Evolutionary conservation across 2,329 filamentous ascomycete species (phyloP).

Genomic region (Fusarium lateritium): DNA sequence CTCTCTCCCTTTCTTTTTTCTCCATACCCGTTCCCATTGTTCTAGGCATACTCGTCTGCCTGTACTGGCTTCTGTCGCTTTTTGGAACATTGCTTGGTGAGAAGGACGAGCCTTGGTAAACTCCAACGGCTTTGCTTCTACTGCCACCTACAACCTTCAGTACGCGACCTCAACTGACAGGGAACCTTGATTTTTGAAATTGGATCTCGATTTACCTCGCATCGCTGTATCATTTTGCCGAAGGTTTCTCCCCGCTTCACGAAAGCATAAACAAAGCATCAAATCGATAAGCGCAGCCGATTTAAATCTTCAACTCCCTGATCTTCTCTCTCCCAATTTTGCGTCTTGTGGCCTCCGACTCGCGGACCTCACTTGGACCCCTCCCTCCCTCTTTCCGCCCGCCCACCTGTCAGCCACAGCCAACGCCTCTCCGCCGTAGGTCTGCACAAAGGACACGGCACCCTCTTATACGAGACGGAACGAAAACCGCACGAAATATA

Average conservation of each 20-base stretch:
- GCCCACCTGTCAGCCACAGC: slow-evolving; percentile 30
- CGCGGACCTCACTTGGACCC: slow-evolving; percentile 30
- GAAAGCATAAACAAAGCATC: slow-evolving; percentile 1
- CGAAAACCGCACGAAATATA: slow-evolving; percentile 20
- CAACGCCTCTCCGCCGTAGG: slow-evolving; percentile 19
- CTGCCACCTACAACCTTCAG: background rate
- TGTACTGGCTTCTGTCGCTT: slow-evolving; percentile 2
- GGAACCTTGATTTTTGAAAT: slow-evolving; percentile 9
- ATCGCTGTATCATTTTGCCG: slow-evolving; percentile 26
- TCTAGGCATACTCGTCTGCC: background rate
- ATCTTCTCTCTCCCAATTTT: slow-evolving; percentile 21
- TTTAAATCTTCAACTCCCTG: slow-evolving; percentile 10
- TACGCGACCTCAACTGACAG: slow-evolving; percentile 23
- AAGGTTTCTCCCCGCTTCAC: slow-evolving; percentile 3
- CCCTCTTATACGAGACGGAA: slow-evolving; percentile 27
- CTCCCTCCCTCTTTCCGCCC: slow-evolving; percentile 28
- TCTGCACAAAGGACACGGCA: slow-evolving; percentile 27
- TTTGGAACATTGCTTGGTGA: slow-evolving; percentile 20
- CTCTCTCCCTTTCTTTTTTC: slow-evolving; percentile 17
- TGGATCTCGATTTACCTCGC: slow-evolving; percentile 31
- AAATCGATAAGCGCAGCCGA: background rate
- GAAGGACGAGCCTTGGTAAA: slow-evolving; percentile 8
- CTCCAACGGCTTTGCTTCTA: slow-evolving; percentile 11
- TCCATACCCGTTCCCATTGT: slow-evolving; percentile 13
- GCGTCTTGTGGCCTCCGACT: slow-evolving; percentile 37